Base-by-base conservation (phyloP, 768 basidiomycete genomes). In the Leccinum subgranulosum region DNA sequence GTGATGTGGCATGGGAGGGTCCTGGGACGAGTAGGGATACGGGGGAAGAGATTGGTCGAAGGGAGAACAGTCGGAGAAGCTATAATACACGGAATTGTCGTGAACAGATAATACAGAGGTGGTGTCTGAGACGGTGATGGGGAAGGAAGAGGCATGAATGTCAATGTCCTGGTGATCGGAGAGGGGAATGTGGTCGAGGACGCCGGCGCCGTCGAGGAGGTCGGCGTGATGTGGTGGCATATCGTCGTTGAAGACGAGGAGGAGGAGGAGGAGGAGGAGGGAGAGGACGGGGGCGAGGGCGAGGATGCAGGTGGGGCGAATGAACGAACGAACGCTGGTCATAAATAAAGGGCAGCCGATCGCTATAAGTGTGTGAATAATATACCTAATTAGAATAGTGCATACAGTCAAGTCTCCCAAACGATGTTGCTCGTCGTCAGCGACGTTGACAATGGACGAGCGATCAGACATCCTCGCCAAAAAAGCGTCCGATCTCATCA, bases 41-140 rank as follows among this genome's bases (percentile, higher is more conserved):
- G 61, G 31, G 12, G 59, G 50, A 54, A 72, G 65, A 10, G 61
- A 17, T 34, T 58, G 63, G 1, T 64, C 28, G 59, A 67, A 73
- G 46, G 60, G 41, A 45, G 29, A 51, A 56, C 62, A 71, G 39
- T 69, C 69, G 1, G 65, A 11, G 58, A 73, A 69, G 64, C 51
- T 71, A 71, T 73, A 73, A 73, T 73, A 73, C 69, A 73, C 41
- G 4, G 65, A 39, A 14, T 54, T 9, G 56, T 67, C 72, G 50
- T 68, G 72, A 62, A 71, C 61, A 54, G 71, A 73, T 71, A 71
- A 68, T 73, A 71, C 73, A 71, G 65, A 41, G 41, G 67, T 54
- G 57, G 14, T 54, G 56, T 64, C 57, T 51, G 60, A 53, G 52
- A 67, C 60, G 57, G 58, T 11, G 33, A 33, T 19, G 49, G 60